Conservation (phyloP, 2,329 filamentous ascomycete species). For the Monilinia fructicola region DNA sequence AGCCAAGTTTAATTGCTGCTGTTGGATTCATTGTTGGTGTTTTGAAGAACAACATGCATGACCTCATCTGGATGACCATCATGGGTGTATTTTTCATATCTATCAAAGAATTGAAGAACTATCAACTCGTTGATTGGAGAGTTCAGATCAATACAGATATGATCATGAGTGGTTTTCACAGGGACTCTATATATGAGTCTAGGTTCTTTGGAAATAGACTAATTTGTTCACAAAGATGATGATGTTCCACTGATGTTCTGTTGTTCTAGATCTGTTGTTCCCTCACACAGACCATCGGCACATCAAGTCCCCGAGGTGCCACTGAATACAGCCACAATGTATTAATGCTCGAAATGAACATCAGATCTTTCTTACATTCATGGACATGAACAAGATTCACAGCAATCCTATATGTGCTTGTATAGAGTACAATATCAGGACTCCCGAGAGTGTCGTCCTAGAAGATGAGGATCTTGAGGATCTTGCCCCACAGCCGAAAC, state of each 20-base stretch:
- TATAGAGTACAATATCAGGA: background rate
- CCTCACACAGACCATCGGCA: slow-evolving; percentile 11
- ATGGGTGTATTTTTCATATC: background rate
- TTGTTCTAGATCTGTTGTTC: too few relatives aligned
- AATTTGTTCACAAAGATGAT: background rate
- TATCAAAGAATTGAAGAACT: background rate
- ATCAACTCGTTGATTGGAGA: background rate
- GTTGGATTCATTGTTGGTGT: background rate
- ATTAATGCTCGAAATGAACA: too few relatives aligned
- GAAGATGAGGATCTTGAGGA: background rate
- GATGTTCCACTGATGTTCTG: background rate
- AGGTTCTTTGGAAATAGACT: background rate
- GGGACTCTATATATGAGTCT: background rate
- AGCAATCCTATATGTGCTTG: background rate
- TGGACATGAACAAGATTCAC: background rate
- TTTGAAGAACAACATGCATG: background rate
- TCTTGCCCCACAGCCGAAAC: background rate
- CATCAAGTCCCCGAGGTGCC: background rate
- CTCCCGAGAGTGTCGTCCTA: too few relatives aligned
- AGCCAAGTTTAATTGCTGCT: background rate
- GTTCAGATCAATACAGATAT: background rate
- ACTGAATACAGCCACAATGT: too few relatives aligned
- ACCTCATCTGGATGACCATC: background rate
- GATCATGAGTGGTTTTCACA: background rate
- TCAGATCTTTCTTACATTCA: too few relatives aligned